Evolutionary conservation across 495 filamentous ascomycete species (phyloP).

Genomic region (Aspergillus hancockii): DNA sequence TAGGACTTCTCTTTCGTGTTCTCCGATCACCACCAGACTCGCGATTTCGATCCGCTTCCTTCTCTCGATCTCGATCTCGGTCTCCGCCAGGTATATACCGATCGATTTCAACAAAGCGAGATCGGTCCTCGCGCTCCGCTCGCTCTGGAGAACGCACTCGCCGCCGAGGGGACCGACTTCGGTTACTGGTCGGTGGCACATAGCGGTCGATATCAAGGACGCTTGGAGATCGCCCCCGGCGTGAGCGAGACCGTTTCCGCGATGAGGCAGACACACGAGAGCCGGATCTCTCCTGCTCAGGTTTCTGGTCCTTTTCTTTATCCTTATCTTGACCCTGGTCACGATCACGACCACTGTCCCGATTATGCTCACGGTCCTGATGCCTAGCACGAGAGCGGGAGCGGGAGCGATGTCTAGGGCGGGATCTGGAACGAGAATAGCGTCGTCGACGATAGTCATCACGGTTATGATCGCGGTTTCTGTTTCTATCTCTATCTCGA

Average conservation of each 20-base stretch:
- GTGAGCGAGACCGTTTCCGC: slow-evolving; percentile 33
- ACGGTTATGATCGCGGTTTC: slow-evolving; percentile 15
- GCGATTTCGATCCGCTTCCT: slow-evolving; percentile 10
- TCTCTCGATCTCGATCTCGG: slow-evolving; percentile 23
- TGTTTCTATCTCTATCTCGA: slow-evolving; percentile 15
- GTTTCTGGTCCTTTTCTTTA: slow-evolving; percentile 9
- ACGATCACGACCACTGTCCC: slow-evolving; percentile 11
- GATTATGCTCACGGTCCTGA: slow-evolving; percentile 20
- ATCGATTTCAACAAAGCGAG: slow-evolving; percentile 47
- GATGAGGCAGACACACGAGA: slow-evolving; percentile 24
- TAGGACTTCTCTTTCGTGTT: slow-evolving; percentile 23
- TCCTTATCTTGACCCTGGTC: slow-evolving; percentile 1
- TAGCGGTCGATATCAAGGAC: slow-evolving; percentile 53
- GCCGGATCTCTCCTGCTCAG: slow-evolving; percentile 19
- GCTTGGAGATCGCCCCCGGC: slow-evolving; percentile 32
- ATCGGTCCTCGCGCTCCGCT: slow-evolving; percentile 22
- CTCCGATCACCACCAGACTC: slow-evolving; percentile 14
- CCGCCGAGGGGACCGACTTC: slow-evolving; percentile 48
- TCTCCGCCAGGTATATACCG: slow-evolving; percentile 54
- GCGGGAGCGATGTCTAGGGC: slow-evolving; percentile 19
- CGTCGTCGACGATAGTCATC: slow-evolving; percentile 16
- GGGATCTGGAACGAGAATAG: slow-evolving; percentile 26
- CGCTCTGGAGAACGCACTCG: slow-evolving; percentile 41
- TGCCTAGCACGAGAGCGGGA: slow-evolving; percentile 1
- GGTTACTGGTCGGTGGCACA: slow-evolving; percentile 45